Evolutionary conservation across 2,329 filamentous ascomycete genomes (phyloP).

Genomic region (Hymenoscyphus repandus): DNA sequence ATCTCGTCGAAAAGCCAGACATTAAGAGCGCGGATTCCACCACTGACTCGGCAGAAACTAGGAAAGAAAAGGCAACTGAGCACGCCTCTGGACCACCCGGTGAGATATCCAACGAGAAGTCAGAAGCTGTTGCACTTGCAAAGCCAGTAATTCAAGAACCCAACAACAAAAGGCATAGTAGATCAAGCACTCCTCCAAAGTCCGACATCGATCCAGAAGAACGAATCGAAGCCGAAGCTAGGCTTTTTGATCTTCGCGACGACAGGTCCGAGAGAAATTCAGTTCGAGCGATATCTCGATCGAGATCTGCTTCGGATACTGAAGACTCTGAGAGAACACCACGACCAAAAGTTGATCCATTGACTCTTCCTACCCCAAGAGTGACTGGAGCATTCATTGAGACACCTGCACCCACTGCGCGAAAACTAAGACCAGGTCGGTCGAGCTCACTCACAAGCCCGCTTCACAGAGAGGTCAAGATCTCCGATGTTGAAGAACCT

Average conservation of each 20-base stretch:
- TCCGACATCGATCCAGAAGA: conserved; percentile 26
- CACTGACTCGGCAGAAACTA: too few relatives aligned
- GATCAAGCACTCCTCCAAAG: conserved; percentile 14
- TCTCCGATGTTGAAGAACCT: background rate
- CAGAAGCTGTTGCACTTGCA: too few relatives aligned
- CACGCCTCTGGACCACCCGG: too few relatives aligned
- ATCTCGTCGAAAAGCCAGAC: too few relatives aligned
- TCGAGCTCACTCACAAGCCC: background rate
- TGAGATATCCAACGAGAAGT: too few relatives aligned
- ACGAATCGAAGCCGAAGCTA: conserved; percentile 23
- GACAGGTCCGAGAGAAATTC: conserved; percentile 22
- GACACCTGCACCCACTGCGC: conserved; percentile 31
- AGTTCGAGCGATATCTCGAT: conserved; percentile 16
- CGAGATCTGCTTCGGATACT: conserved; percentile 18
- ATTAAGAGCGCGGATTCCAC: too few relatives aligned
- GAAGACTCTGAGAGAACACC: conserved; percentile 19
- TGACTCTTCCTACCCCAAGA: conserved; percentile 26
- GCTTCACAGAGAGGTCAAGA: background rate
- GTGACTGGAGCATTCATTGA: conserved; percentile 30
- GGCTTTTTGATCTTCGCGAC: conserved; percentile 26
- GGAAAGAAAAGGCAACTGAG: too few relatives aligned
- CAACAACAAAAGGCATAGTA: too few relatives aligned
- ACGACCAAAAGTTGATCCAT: conserved; percentile 17
- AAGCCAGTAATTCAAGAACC: too few relatives aligned
- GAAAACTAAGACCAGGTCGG: conserved; percentile 26